phyloP scores from a whole-genome alignment of 805 yeast genomes.

The Metschnikowia borealis region DNA sequence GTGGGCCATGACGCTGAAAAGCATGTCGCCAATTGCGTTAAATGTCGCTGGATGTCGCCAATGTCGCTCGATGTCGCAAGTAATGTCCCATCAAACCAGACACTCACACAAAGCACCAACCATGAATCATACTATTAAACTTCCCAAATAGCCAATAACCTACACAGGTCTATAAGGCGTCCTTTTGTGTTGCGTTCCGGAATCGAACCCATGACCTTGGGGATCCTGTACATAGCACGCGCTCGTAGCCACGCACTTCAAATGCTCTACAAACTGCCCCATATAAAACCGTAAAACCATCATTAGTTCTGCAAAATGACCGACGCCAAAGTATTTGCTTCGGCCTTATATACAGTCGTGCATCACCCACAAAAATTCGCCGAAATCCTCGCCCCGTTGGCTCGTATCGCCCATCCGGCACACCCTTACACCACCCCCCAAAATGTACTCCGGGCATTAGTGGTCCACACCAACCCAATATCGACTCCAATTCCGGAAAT shows the following conservation, averaged over 20 bases:
- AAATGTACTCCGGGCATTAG: conserved; percentile 10
- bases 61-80: too few relatives aligned
- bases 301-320: not conserved
- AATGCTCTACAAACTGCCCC: not conserved
- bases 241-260: not conserved
- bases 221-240: not conserved
- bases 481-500: conserved; percentile 1
- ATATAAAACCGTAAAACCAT: not conserved
- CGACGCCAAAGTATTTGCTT: conserved; percentile 13
- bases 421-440: conserved; percentile 6
- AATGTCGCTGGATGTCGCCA: too few relatives aligned
- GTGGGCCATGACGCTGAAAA: too few relatives aligned
- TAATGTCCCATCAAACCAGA: too few relatives aligned
- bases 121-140: too few relatives aligned
- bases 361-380: conserved; percentile 5
- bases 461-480: conserved; percentile 12
- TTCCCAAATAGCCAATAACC: too few relatives aligned
- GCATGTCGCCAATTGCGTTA: too few relatives aligned
- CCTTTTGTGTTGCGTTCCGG: not conserved
- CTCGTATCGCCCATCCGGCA: conserved; percentile 1
- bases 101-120: too few relatives aligned
- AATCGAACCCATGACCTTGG: not conserved
- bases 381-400: conserved; percentile 5
- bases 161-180: too few relatives aligned
- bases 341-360: conserved; percentile 5